Conservation (phyloP, 2,329 filamentous ascomycete genomes). For the Alternaria atra region DNA sequence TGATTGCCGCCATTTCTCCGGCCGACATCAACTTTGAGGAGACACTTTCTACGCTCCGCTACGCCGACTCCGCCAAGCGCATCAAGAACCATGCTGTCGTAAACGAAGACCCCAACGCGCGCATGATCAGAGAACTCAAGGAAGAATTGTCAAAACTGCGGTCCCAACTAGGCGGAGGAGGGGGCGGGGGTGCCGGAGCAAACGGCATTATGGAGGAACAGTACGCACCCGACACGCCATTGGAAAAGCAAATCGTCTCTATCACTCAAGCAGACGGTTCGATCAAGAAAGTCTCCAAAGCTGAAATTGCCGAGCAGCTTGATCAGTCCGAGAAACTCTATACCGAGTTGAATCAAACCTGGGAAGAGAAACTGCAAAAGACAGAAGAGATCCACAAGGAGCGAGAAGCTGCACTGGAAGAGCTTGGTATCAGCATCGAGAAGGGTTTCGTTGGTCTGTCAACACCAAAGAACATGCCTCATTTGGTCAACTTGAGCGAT, state of each 20-base stretch:
- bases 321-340: conserved; percentile 97
- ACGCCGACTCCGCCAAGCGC: conserved; percentile 96
- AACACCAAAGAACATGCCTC: conserved; percentile 98
- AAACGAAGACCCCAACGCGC: conserved; percentile 97
- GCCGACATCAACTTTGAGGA: conserved; percentile 99
- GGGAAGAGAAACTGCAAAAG: conserved; percentile 95
- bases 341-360: conserved; percentile 95
- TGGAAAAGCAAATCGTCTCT: conserved; percentile 96
- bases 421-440: conserved; percentile 97
- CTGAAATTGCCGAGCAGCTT: conserved; percentile 95
- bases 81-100: conserved; percentile 99
- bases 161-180: conserved; percentile 73
- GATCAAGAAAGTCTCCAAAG: conserved; percentile 95
- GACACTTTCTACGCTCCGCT: conserved; percentile 92
- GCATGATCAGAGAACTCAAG: conserved; percentile 98
- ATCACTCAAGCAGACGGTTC: conserved; percentile 86
- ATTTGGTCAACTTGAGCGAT: conserved; percentile 91
- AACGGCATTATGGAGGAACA: conserved; percentile 69
- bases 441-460: conserved; percentile 96
- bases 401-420: conserved; percentile 91
- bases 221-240: conserved; percentile 90
- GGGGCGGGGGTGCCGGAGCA: conserved; percentile 41
- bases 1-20: conserved; percentile 98
- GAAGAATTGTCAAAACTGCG: conserved; percentile 88
- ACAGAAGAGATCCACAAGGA: conserved; percentile 99